Conservation (phyloP, 495 filamentous ascomycete species). For the Aspergillus hancockii region DNA sequence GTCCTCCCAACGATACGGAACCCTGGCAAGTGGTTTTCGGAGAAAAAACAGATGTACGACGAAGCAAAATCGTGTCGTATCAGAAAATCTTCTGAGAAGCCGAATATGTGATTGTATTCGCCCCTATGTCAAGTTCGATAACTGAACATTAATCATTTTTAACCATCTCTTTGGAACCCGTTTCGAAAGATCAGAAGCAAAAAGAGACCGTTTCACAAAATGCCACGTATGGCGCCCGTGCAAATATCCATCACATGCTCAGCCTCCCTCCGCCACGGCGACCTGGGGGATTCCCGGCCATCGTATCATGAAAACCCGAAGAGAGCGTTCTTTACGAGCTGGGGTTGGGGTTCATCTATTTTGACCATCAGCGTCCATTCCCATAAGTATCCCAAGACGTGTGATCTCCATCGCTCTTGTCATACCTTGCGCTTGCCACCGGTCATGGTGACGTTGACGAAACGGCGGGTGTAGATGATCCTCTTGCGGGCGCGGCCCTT, state of each 20-base stretch:
- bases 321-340: conserved; percentile 17
- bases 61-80: neutral
- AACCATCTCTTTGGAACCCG: conserved; percentile 6
- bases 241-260: conserved; percentile 8
- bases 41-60: neutral
- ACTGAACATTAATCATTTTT: conserved; percentile 7
- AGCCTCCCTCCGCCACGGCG: conserved; percentile 4
- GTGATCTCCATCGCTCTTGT: conserved; percentile 12
- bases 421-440: conserved; percentile 98
- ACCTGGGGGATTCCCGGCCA: conserved; percentile 5
- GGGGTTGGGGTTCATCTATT: conserved; percentile 46
- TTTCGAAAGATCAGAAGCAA: conserved; percentile 1
- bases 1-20: neutral
- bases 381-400: conserved; percentile 2
- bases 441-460: conserved; percentile 99
- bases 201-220: conserved; percentile 3
- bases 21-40: neutral
- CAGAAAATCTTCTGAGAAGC: neutral
- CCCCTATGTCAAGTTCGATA: conserved; percentile 9
- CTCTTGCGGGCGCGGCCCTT: conserved; percentile 99
- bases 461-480: conserved; percentile 93
- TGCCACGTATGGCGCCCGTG: neutral
- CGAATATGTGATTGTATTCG: conserved; percentile 11
- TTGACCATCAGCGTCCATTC: conserved; percentile 23
- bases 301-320: neutral